Conservation (phyloP, 768 basidiomycete species). For the Mycena olivaceomarginata region DNA sequence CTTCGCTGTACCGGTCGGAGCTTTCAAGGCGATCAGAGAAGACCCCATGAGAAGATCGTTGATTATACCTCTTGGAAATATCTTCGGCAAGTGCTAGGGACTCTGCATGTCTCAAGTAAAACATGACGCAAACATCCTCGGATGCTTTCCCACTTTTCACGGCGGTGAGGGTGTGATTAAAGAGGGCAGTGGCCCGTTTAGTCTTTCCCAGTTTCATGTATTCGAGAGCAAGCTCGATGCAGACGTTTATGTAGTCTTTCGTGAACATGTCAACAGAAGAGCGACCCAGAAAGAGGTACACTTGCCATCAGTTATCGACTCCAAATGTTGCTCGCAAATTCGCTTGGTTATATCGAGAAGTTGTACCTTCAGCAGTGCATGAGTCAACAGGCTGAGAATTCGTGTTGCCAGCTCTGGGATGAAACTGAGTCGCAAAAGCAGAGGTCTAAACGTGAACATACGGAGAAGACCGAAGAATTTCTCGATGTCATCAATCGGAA, state of each 20-base stretch:
- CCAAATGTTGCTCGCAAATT: slow-evolving; percentile 71
- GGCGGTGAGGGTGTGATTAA: slow-evolving; percentile 71
- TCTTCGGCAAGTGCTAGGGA: slow-evolving; percentile 78
- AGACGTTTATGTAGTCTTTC: slow-evolving; percentile 77
- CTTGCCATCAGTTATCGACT: slow-evolving; percentile 69
- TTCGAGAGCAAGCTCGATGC: slow-evolving; percentile 85
- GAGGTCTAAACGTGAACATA: slow-evolving; percentile 55
- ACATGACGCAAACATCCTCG: slow-evolving; percentile 70
- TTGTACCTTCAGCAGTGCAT: slow-evolving; percentile 79
- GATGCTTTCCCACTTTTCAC: slow-evolving; percentile 68
- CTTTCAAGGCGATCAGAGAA: slow-evolving; percentile 52
- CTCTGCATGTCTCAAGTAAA: slow-evolving; percentile 81
- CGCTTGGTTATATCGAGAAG: slow-evolving; percentile 79
- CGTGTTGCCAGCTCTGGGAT: slow-evolving; percentile 71
- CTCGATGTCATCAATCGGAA: slow-evolving; percentile 62
- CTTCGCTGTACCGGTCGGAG: slow-evolving; percentile 76
- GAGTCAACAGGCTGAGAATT: slow-evolving; percentile 82
- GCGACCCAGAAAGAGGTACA: slow-evolving; percentile 11
- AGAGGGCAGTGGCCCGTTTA: slow-evolving; percentile 79
- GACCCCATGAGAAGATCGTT: not conserved
- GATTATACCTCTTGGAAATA: slow-evolving; percentile 71
- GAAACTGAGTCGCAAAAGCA: not conserved
- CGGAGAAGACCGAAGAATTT: slow-evolving; percentile 72
- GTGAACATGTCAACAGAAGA: slow-evolving; percentile 9
- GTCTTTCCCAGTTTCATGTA: slow-evolving; percentile 87